phyloP scores from a whole-genome alignment of 768 basidiomycete genomes.

The Tylopilus plumbeoviolaceoides region DNA sequence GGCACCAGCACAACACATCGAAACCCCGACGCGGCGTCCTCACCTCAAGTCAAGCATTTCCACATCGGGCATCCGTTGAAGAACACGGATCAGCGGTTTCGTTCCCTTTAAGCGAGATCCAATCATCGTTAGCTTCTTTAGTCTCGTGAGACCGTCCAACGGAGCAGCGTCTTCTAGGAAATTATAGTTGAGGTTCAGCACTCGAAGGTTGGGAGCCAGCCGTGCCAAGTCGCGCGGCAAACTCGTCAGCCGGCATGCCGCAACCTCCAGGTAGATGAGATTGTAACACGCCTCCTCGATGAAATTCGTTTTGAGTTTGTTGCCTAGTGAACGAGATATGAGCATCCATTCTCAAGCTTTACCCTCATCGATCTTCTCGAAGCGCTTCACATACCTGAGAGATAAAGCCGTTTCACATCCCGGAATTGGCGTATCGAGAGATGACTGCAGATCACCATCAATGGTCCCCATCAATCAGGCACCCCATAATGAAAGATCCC shows the following conservation, averaged over 20 bases:
- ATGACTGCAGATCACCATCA: constrained; percentile 36
- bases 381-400: constrained; percentile 66
- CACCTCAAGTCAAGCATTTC: constrained; percentile 93
- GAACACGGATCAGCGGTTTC: constrained; percentile 65
- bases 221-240: constrained; percentile 67
- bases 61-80: constrained; percentile 69
- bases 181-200: constrained; percentile 96
- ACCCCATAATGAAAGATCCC: constrained; percentile 36
- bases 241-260: constrained; percentile 73
- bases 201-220: constrained; percentile 80
- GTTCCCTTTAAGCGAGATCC: constrained; percentile 77
- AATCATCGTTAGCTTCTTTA: constrained; percentile 84
- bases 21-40: constrained; percentile 24
- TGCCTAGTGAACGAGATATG: constrained; percentile 49
- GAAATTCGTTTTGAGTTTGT: constrained; percentile 59
- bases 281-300: constrained; percentile 79
- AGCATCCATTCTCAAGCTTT: constrained; percentile 17
- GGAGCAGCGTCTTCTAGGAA: constrained; percentile 73
- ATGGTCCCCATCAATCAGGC: constrained; percentile 34
- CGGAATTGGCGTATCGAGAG: constrained; percentile 65
- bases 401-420: constrained; percentile 91
- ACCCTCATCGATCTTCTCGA: constrained; percentile 12
- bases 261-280: constrained; percentile 88
- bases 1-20: background rate
- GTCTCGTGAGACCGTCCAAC: constrained; percentile 66